These are phyloP conservation scores for Boletus subluridellus DNA, from an alignment of 1,284 basidiomycete genomes.

Conservation along the genomic window DNA sequence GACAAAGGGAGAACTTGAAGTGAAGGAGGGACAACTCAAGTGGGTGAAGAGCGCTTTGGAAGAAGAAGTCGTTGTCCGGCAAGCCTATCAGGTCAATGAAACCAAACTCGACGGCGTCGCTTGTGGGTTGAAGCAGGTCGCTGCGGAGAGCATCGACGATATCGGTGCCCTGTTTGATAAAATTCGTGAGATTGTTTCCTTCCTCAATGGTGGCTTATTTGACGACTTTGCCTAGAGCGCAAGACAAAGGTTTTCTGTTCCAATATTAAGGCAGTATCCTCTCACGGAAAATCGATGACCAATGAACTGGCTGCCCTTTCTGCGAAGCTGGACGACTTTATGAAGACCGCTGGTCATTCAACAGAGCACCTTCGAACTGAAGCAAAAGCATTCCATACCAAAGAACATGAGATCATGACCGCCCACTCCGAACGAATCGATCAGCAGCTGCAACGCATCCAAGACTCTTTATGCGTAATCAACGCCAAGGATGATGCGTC, in stretches of 20 bases:
- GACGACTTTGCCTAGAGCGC: slow-evolving; percentile 52
- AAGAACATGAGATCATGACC: slow-evolving; percentile 53
- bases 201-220: slow-evolving; percentile 3
- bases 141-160: slow-evolving; percentile 68
- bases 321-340: slow-evolving; percentile 60
- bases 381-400: slow-evolving; percentile 54
- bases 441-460: slow-evolving; percentile 56
- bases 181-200: slow-evolving; percentile 56
- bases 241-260: slow-evolving; percentile 64
- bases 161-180: slow-evolving; percentile 78
- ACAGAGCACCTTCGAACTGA: slow-evolving; percentile 53
- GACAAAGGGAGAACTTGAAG: slow-evolving; percentile 52
- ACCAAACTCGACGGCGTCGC: slow-evolving; percentile 69
- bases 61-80: slow-evolving; percentile 73
- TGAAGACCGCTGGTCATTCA: slow-evolving; percentile 53
- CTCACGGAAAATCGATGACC: slow-evolving; percentile 58
- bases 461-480: slow-evolving; percentile 57
- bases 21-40: slow-evolving; percentile 54
- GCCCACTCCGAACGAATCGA: slow-evolving; percentile 55
- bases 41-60: slow-evolving; percentile 57
- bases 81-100: slow-evolving; percentile 79
- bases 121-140: slow-evolving; percentile 60
- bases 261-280: slow-evolving; percentile 64
- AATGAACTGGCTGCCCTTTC: slow-evolving; percentile 53
- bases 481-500: slow-evolving; percentile 55